Evolutionary conservation across 768 basidiomycete genomes (phyloP).

Genomic region (Strobilomyces dryophilus): DNA sequence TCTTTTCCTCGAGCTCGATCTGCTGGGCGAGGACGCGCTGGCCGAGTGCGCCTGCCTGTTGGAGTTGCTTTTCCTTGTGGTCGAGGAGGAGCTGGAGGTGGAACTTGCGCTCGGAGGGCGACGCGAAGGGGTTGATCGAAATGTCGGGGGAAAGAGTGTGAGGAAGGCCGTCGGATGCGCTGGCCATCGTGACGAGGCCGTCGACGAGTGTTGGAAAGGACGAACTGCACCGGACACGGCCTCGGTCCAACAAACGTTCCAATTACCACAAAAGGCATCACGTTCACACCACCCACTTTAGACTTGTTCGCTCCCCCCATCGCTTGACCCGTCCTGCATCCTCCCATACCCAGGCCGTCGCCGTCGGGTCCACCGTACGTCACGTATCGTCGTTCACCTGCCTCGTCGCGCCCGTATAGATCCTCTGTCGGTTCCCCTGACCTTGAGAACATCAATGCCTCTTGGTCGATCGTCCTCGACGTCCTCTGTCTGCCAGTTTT

Average conservation of each 20-base stretch:
- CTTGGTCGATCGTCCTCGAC: background rate
- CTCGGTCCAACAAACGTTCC: background rate
- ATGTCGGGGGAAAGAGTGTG: slow-evolving; percentile 39
- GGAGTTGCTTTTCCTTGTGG: slow-evolving; percentile 87
- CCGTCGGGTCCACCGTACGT: slow-evolving; percentile 58
- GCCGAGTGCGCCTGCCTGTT: slow-evolving; percentile 87
- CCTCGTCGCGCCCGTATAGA: slow-evolving; percentile 47
- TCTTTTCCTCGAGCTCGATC: slow-evolving; percentile 87
- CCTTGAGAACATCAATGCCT: slow-evolving; percentile 20
- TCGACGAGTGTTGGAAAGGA: background rate
- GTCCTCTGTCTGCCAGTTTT: slow-evolving; percentile 15
- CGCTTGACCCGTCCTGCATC: slow-evolving; percentile 21
- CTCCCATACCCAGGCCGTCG: slow-evolving; percentile 47
- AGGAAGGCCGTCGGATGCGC: slow-evolving; percentile 35
- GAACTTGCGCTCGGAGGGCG: slow-evolving; percentile 57
- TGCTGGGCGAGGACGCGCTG: slow-evolving; percentile 93
- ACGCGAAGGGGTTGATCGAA: slow-evolving; percentile 38
- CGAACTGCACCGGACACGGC: background rate
- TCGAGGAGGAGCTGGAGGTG: slow-evolving; percentile 72
- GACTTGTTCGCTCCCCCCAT: too few relatives aligned
- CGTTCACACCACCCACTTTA: too few relatives aligned
- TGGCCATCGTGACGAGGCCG: slow-evolving; percentile 32
- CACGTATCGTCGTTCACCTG: too few relatives aligned
- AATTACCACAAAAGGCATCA: too few relatives aligned
- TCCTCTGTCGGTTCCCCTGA: slow-evolving; percentile 15